These are phyloP conservation scores for Setomelanomma holmii DNA, from an alignment of 2,329 filamentous ascomycete species.

Conservation along the genomic window DNA sequence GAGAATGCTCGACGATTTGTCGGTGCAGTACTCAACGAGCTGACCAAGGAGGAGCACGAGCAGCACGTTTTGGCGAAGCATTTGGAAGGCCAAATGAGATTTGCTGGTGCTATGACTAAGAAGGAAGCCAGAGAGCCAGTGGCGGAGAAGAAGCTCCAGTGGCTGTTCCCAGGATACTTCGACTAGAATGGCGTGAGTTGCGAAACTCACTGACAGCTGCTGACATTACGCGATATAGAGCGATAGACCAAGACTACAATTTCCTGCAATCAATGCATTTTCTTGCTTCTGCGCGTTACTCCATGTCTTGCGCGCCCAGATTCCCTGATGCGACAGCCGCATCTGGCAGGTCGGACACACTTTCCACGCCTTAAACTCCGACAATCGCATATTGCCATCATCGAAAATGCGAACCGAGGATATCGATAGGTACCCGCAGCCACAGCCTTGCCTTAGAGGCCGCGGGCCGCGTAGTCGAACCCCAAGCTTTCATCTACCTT, in stretches of 20 bases:
- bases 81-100: slow-evolving; percentile 76
- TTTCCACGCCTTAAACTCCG: slow-evolving; percentile 3
- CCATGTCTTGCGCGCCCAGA: too few relatives aligned
- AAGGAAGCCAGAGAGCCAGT: slow-evolving; percentile 74
- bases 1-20: slow-evolving; percentile 87
- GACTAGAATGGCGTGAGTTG: slow-evolving; percentile 48
- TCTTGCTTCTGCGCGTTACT: too few relatives aligned
- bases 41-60: slow-evolving; percentile 77
- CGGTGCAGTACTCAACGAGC: slow-evolving; percentile 83
- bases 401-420: slow-evolving; percentile 14
- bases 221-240: background rate
- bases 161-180: slow-evolving; percentile 85
- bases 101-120: slow-evolving; percentile 84
- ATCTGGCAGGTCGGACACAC: slow-evolving; percentile 21
- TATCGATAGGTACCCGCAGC: slow-evolving; percentile 26
- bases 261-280: background rate
- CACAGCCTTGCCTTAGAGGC: slow-evolving; percentile 9
- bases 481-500: slow-evolving; percentile 21
- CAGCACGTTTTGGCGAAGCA: slow-evolving; percentile 83
- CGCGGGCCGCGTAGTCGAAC: slow-evolving; percentile 13
- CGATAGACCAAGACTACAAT: background rate
- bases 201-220: background rate
- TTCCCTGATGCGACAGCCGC: background rate
- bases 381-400: slow-evolving; percentile 21
- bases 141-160: slow-evolving; percentile 80